A percentile compares a stretch with the other conserved stretches of the same genome.
These are phyloP conservation scores for Austroboletus niveus DNA, from an alignment of 1,284 basidiomycete genomes.

Conservation along the genomic window DNA sequence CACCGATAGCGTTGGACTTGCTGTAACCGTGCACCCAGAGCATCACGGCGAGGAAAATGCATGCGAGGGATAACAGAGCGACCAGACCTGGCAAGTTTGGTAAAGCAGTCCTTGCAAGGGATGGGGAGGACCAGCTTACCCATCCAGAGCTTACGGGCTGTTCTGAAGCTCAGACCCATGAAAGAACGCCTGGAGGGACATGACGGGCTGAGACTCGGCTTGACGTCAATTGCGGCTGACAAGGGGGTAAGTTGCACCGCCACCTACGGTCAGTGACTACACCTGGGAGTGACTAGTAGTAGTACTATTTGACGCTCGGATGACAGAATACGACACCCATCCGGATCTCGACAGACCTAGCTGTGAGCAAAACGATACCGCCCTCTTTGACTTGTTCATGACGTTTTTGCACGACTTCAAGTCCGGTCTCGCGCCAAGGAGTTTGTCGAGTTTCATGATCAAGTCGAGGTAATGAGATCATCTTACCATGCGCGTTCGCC, in stretches of 20 bases:
- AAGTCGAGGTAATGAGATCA: slow-evolving; percentile 55
- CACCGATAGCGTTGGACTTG: slow-evolving; percentile 30
- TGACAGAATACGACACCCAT: slow-evolving; percentile 9
- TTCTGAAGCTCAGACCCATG: slow-evolving; percentile 33
- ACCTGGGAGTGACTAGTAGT: too few species aligned
- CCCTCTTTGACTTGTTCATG: not conserved
- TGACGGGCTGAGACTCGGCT: not conserved
- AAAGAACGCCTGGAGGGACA: not conserved
- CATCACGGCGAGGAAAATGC: slow-evolving; percentile 27
- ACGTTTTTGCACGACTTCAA: slow-evolving; percentile 14
- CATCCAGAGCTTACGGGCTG: slow-evolving; percentile 32
- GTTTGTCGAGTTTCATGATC: slow-evolving; percentile 80
- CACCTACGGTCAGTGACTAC: slow-evolving; percentile 4
- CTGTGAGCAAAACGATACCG: slow-evolving; percentile 14
- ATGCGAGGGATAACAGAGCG: slow-evolving; percentile 28
- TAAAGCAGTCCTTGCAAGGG: not conserved
- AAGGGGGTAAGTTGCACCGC: slow-evolving; percentile 13
- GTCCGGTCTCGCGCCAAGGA: slow-evolving; percentile 59
- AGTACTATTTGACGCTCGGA: not conserved
- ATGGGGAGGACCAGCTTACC: slow-evolving; percentile 17
- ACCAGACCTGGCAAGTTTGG: slow-evolving; percentile 21
- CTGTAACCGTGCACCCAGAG: slow-evolving; percentile 32
- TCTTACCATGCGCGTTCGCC: not conserved
- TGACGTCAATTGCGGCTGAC: slow-evolving; percentile 14
- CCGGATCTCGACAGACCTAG: not conserved